phyloP scores from a whole-genome alignment of 2,329 filamentous ascomycete genomes.

The Alternaria metachromatica region DNA sequence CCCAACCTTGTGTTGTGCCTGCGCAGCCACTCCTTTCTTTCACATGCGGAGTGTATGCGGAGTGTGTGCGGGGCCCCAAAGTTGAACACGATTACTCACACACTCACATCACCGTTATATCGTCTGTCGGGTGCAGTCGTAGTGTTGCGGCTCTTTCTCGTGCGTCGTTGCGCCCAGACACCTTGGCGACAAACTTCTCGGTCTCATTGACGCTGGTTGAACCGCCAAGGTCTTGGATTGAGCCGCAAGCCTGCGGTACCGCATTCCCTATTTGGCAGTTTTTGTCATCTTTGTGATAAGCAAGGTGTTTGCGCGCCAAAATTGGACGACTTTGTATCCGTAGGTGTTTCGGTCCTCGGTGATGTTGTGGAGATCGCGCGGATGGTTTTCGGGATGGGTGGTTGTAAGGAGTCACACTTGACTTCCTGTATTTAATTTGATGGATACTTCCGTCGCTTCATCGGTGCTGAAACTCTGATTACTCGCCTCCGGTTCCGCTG shows the following conservation, averaged over 20 bases:
- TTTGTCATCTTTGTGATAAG: neutral
- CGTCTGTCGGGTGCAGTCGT: neutral
- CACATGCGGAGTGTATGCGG: neutral
- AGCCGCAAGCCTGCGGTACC: neutral
- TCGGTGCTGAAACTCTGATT: neutral
- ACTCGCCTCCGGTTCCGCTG: neutral
- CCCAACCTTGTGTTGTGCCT: neutral
- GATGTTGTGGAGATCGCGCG: neutral
- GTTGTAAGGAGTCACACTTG: neutral
- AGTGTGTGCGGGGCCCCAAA: neutral
- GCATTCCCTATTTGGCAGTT: neutral
- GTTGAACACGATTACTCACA: neutral
- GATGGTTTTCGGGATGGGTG: neutral
- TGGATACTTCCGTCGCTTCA: neutral
- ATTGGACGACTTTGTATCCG: neutral
- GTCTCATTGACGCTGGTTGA: constrained; percentile 3
- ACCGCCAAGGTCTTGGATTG: neutral
- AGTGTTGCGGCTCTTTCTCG: constrained; percentile 2
- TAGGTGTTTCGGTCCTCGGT: neutral
- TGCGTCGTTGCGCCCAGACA: neutral
- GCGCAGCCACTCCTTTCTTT: neutral
- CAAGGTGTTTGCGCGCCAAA: neutral
- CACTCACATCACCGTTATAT: neutral
- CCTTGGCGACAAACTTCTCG: constrained; percentile 1
- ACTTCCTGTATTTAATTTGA: constrained; percentile 1